Evolutionary conservation across 805 yeast species (phyloP), one percentile per base, ranked within the genome.

Genomic region (Metschnikowia shivogae): DNA sequence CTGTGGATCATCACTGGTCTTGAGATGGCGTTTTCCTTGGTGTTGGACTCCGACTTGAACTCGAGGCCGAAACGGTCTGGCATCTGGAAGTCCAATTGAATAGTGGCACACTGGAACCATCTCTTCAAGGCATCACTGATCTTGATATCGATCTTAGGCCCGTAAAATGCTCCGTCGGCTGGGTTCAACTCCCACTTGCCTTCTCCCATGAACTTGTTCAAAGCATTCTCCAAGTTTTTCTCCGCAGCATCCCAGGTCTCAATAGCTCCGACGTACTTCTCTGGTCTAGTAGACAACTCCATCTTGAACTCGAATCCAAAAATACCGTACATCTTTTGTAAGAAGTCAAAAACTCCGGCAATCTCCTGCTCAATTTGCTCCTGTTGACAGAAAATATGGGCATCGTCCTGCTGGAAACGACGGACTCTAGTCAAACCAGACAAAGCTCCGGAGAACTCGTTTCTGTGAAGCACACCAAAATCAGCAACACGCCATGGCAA

Each of bases 1-100:
- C 99, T 87, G 76, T 93, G 99, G 63, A 93, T 92, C 98, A 93
- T 93, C 45, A 93, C 99, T 42, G 99, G 99, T 69, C 96, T 86
- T 46, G 77, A 80, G 57, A 75, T 76, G 50, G 78, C 79, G 53
- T 77, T 74, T 34, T 60, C 80, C 59, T 68, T 69, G 53, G 77
- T 85, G 70, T 80, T 82, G 42, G 62, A 55, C 45, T 70, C 74
- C 40, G 86, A 78, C 72, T 86, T 85, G 76, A 78, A 93, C 67
- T 86, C 89, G 57, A 93, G 79, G 58, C 86, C 96, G 63, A 93
- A 93, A 72, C 99, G 84, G 59, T 78, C 76, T 54, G 99, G 99
- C 62, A 93, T 78, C 77, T 93, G 99, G 95, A 92, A 93, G 72
- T 93, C 99, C 64, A 93, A 80, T 76, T 93, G 99, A 65, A 93